Base-by-base conservation (phyloP, 208 protist species). In the Vickermania spadyakhi region DNA sequence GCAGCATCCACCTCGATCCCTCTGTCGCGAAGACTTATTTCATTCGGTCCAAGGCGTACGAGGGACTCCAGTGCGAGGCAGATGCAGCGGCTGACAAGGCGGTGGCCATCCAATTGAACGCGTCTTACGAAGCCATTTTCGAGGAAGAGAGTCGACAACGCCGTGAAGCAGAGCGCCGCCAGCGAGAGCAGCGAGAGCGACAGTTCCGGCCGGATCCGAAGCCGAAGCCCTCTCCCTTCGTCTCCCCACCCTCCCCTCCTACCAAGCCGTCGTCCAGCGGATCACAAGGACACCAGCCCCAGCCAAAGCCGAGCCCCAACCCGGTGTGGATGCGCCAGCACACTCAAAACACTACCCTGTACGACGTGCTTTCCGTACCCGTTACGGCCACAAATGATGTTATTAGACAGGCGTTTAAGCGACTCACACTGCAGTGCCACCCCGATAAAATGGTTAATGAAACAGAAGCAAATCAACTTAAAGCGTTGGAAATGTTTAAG, bases 401-500 rank as follows among this genome's bases (percentile, higher is more conserved):
- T 13, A 77, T 93, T 28, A 75, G 83, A 1, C 52, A 73, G 55
- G 60, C 72, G 29, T 96, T 83, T 60, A 78, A 80, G 41, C 73
- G 62, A 11, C 73, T 91, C 21, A 86, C 73, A 3, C 68, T 96
- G 64, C 70, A 73, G 31, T 87, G 68, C 56, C 89, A 96, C 62
- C 89, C 89, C 5, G 89, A 96, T 66, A 72, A 81, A 11, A 49
- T 93, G 5, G 74, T 92, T 1, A 60, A 55, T 26, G 75, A 73
- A 11, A 59, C 71, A 0, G 64, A 66, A 31, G 70, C 52, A 42
- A 62, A 56, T 1, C 85, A 81, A 23, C 56, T 64, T 52, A 28
- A 50, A 2, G 74, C 79, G 11, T 42, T 77, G 13, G 79, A 89
- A 58, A 72, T 77, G 55, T 98, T 99, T 75, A 97, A 98, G 73